Base-by-base conservation (phyloP, 1,139 yeast genomes). In the Saccharomyces hybrid region DNA sequence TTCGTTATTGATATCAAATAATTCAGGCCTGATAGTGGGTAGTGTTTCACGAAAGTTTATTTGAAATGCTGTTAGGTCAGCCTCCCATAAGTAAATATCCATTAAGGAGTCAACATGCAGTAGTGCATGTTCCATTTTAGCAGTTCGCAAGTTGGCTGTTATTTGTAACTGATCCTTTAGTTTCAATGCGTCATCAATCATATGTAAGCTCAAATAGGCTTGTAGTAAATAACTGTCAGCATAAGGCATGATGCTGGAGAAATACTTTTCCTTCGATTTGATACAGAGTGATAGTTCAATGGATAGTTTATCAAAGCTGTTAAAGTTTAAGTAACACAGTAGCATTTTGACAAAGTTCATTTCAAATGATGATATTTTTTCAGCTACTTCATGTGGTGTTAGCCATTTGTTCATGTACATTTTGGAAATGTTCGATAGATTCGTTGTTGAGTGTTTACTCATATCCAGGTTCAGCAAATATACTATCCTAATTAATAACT, bases 241-340 rank as follows among this genome's bases (percentile, higher is more conserved):
- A 8, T 56, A 58, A 1, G 55, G 16, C 2, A 50, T 11, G 12
- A 64, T 14, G 9, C 55, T 31, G 8, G 55, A 28, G 49, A 49
- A 62, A 44, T 58, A 60, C 3, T 47, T 24, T 6, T 34, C 48
- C 5, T 53, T 52, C 6, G 48, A 28, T 32, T 55, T 47, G 5
- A 64, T 44, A 12, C 42, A 24, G 5, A 50, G 42, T 5, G 59
- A 47, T n/a, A 76, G 54, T 2, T 60, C 54, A 9, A 69, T 58
- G 3, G 70, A 50, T 6, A 67, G 55, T 21, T 73, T 74, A 51
- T 73, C 66, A 47, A 74, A 67, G 14, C 73, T 71, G 58, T 74
- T 73, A 52, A 71, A 75, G 49, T 66, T 68, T 57, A 79, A 65
- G 60, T 73, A 78, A 4, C 62, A 62, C 2, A 76, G 58, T 12